Conservation (phyloP, 805 yeast genomes). For the Candida coleopterorum region DNA sequence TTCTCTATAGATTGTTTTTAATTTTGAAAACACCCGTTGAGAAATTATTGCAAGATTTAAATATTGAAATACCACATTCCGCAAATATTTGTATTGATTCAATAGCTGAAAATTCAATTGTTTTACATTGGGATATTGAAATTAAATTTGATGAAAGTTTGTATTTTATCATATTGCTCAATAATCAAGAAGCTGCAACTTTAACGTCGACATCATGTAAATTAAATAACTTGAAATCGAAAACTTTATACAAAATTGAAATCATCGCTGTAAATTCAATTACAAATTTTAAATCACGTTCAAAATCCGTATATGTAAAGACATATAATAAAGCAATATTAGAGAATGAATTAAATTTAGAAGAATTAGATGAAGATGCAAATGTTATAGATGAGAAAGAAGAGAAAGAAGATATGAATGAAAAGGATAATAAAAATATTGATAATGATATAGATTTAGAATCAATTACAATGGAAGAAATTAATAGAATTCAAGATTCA, state of each 20-base stretch:
- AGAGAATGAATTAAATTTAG: slow-evolving; percentile 4
- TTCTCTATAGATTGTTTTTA: slow-evolving; percentile 33
- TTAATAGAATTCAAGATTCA: slow-evolving; percentile 15
- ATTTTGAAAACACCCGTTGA: slow-evolving; percentile 42
- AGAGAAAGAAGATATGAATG: not conserved
- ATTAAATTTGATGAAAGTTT: slow-evolving; percentile 24
- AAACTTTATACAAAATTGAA: slow-evolving; percentile 29
- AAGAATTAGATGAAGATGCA: slow-evolving; percentile 7
- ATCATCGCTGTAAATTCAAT: slow-evolving; percentile 32
- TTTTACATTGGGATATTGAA: slow-evolving; percentile 53
- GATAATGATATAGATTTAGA: slow-evolving; percentile 7
- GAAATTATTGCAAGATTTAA: slow-evolving; percentile 41
- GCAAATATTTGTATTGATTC: slow-evolving; percentile 54
- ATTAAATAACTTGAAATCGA: slow-evolving; percentile 24
- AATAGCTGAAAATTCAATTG: slow-evolving; percentile 41
- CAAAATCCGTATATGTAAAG: slow-evolving; percentile 28
- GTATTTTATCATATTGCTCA: slow-evolving; percentile 29
- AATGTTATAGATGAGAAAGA: slow-evolving; percentile 2
- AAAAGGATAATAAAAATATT: not conserved
- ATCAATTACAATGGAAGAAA: slow-evolving; percentile 10
- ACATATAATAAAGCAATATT: slow-evolving; percentile 15
- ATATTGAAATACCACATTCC: slow-evolving; percentile 51
- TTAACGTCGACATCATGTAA: slow-evolving; percentile 31
- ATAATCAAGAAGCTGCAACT: slow-evolving; percentile 33
- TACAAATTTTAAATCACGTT: slow-evolving; percentile 31